Conservation (phyloP, 1,139 yeast genomes). For the Blastobotrys raffinosifermentans region DNA sequence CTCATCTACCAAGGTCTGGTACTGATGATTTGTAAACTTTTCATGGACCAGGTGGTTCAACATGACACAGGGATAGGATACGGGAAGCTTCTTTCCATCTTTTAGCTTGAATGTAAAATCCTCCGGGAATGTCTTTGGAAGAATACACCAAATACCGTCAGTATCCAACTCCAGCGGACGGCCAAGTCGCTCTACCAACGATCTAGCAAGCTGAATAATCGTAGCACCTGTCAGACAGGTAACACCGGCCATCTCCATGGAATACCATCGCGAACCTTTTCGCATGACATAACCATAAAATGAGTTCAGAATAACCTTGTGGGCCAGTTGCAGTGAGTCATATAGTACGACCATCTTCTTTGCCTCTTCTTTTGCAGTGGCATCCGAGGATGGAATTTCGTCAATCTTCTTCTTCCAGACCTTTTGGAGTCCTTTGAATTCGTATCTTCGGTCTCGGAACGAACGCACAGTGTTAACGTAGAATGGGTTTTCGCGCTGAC, state of each 20-base stretch:
- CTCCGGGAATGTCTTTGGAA: constrained; percentile 91
- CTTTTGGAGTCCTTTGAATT: constrained; percentile 88
- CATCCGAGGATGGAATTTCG: constrained; percentile 48
- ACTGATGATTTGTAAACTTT: constrained; percentile 87
- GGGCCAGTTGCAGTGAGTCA: constrained; percentile 94
- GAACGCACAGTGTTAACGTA: constrained; percentile 91
- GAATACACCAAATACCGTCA: constrained; percentile 99
- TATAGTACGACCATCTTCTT: constrained; percentile 88
- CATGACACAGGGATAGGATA: constrained; percentile 97
- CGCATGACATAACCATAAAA: constrained; percentile 99
- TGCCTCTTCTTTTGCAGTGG: constrained; percentile 70
- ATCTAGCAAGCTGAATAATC: constrained; percentile 93
- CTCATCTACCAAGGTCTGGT: constrained; percentile 78
- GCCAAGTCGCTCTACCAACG: constrained; percentile 89
- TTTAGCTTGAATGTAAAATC: constrained; percentile 64
- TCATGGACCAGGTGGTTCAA: constrained; percentile 88
- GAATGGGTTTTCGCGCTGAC: constrained; percentile 97
- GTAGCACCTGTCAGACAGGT: constrained; percentile 98
- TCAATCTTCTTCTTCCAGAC: constrained; percentile 85
- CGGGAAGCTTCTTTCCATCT: constrained; percentile 68
- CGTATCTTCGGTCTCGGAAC: constrained; percentile 94
- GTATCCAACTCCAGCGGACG: constrained; percentile 95
- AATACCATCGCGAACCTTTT: constrained; percentile 98
- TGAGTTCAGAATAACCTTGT: constrained; percentile 92
- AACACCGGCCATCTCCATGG: constrained; percentile 99